These are phyloP conservation scores for Pythium brachiatum DNA, from an alignment of 352 stramenopile genomes.

Conservation along the genomic window DNA sequence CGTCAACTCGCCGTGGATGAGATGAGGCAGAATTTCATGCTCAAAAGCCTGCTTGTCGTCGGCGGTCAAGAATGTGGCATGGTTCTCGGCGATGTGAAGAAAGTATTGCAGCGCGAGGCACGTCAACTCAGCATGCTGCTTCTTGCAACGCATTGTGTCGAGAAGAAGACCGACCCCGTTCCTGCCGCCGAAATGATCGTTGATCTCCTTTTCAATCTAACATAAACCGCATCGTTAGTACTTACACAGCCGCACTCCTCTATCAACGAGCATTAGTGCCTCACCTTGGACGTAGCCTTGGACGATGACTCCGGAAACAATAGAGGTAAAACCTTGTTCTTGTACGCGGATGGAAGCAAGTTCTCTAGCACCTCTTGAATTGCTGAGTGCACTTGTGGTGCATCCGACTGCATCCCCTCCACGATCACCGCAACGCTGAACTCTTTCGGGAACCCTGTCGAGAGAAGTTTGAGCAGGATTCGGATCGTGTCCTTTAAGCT, in stretches of 20 bases:
- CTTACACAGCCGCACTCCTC: not conserved
- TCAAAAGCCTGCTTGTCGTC: constrained; percentile 43
- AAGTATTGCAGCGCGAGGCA: constrained; percentile 81
- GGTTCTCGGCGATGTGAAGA: constrained; percentile 67
- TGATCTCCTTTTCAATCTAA: constrained; percentile 63
- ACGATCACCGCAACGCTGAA: constrained; percentile 84
- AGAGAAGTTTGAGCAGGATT: constrained; percentile 75
- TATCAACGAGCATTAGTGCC: not conserved
- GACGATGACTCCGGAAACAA: constrained; percentile 58
- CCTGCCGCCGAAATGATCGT: constrained; percentile 42
- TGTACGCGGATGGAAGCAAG: constrained; percentile 67
- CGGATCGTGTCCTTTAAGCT: constrained; percentile 69
- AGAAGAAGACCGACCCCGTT: constrained; percentile 62
- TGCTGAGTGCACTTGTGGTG: constrained; percentile 67
- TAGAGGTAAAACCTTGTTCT: constrained; percentile 67
- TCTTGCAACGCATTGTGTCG: constrained; percentile 65
- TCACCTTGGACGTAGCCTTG: constrained; percentile 56
- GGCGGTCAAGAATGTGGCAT: constrained; percentile 39
- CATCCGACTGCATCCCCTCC: constrained; percentile 72
- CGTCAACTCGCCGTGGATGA: constrained; percentile 61
- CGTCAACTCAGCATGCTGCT: constrained; percentile 61
- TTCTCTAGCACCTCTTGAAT: constrained; percentile 87
- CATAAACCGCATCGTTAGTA: not conserved
- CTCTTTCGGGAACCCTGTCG: constrained; percentile 76
- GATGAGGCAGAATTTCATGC: constrained; percentile 47